These are phyloP conservation scores for Penicillium paxilli DNA, from an alignment of 495 filamentous ascomycete species.

Conservation along the genomic window DNA sequence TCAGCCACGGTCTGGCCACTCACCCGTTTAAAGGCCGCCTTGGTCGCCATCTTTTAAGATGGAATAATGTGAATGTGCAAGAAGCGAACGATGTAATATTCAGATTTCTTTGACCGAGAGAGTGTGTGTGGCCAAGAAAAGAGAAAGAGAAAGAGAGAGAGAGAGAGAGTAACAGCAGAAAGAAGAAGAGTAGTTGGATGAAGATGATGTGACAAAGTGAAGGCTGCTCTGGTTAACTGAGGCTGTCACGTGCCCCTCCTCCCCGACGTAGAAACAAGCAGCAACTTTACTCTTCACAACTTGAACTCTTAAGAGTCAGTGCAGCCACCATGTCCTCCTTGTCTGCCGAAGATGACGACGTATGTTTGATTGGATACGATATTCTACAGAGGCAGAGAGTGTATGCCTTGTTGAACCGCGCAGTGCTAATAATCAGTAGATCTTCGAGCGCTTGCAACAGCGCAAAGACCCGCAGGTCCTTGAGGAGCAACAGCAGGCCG, in stretches of 20 bases:
- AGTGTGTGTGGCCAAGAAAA: neutral
- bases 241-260: too few species aligned
- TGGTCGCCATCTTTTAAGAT: conserved; percentile 65
- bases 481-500: conserved; percentile 60
- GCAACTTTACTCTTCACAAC: too few species aligned
- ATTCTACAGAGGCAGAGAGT: neutral
- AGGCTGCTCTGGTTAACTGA: too few species aligned
- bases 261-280: too few species aligned
- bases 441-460: conserved; percentile 66
- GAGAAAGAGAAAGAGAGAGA: neutral
- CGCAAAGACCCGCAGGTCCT: conserved; percentile 59
- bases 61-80: neutral
- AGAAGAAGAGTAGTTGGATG: neutral
- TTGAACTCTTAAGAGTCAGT: too few species aligned
- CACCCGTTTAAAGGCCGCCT: conserved; percentile 82
- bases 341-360: conserved; percentile 45
- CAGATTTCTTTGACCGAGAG: neutral
- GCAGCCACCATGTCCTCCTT: conserved; percentile 46
- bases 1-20: conserved; percentile 26
- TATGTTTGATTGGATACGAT: conserved; percentile 17
- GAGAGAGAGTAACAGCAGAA: too few species aligned
- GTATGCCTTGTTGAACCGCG: neutral
- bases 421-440: conserved; percentile 36
- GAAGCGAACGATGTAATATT: neutral
- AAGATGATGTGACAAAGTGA: too few species aligned